Percentiles rank a stretch among this genome's conserved stretches.
Conservation (phyloP, 1,284 basidiomycete species). For the Kalmanozyma brasiliensis region DNA sequence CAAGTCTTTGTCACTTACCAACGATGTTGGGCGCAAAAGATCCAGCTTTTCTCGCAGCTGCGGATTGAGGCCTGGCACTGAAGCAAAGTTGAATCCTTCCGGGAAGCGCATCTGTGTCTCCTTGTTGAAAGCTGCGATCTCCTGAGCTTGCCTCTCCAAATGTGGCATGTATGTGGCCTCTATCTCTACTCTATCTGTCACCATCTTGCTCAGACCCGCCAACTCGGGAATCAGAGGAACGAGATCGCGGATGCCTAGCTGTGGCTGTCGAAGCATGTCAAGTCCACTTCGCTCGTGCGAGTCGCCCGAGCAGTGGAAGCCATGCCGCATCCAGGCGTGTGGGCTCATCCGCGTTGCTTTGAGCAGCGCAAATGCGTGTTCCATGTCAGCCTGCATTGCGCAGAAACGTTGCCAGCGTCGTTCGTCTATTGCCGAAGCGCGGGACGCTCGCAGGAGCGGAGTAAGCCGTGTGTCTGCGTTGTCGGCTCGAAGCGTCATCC, state of each 20-base stretch:
- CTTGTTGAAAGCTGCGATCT: slow-evolving; percentile 79
- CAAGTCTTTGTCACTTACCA: no score
- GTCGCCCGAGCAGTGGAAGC: slow-evolving; percentile 65
- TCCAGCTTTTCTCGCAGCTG: slow-evolving; percentile 79
- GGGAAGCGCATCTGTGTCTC: slow-evolving; percentile 81
- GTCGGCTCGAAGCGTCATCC: slow-evolving; percentile 85
- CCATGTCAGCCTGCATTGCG: slow-evolving; percentile 72
- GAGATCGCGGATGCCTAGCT: slow-evolving; percentile 72
- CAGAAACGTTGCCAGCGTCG: slow-evolving; percentile 75
- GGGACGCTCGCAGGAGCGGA: slow-evolving; percentile 69
- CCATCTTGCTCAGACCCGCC: slow-evolving; percentile 69
- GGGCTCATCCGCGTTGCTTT: slow-evolving; percentile 66
- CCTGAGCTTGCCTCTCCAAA: slow-evolving; percentile 77
- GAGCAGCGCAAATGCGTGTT: slow-evolving; percentile 72
- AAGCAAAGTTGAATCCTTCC: slow-evolving; percentile 76
- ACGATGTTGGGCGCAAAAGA: slow-evolving; percentile 75
- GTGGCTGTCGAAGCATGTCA: slow-evolving; percentile 78
- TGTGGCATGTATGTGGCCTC: slow-evolving; percentile 69
- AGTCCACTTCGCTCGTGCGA: slow-evolving; percentile 73
- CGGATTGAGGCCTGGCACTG: slow-evolving; percentile 77
- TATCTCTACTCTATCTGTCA: slow-evolving; percentile 29
- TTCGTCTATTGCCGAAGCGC: slow-evolving; percentile 75
- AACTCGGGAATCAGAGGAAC: slow-evolving; percentile 74
- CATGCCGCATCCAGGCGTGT: slow-evolving; percentile 64
- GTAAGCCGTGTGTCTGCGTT: slow-evolving; percentile 87